These are phyloP conservation scores for Quercus mongolica DNA, from an alignment of 306 rosid genomes.

Conservation along the genomic window DNA sequence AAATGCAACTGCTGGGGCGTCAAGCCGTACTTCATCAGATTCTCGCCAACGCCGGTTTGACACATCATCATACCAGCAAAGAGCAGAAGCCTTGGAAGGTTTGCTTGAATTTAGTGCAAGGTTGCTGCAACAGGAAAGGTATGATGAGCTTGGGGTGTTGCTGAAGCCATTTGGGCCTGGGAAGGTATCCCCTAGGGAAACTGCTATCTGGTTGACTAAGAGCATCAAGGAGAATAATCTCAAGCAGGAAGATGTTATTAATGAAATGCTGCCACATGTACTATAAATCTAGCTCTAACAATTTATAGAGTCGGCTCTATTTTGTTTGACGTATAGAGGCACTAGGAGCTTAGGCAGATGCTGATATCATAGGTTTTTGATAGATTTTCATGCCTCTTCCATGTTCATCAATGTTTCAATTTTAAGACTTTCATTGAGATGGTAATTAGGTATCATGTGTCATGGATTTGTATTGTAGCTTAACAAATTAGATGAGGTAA, in stretches of 20 bases:
- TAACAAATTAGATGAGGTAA: background rate
- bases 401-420: background rate
- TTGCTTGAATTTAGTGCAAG: conserved; percentile 97
- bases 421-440: background rate
- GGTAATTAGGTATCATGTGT: conserved; percentile 1
- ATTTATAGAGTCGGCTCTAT: conserved; percentile 19
- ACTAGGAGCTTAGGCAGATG: conserved; percentile 36
- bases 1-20: conserved; percentile 95
- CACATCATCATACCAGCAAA: conserved; percentile 72
- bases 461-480: no score
- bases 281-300: conserved; percentile 21
- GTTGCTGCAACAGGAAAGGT: conserved; percentile 78
- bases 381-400: background rate
- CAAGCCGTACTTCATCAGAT: conserved; percentile 82
- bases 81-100: conserved; percentile 99
- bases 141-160: conserved; percentile 94
- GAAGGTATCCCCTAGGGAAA: conserved; percentile 95
- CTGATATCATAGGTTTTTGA: conserved; percentile 33
- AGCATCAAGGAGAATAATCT: conserved; percentile 77
- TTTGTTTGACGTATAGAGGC: conserved; percentile 23
- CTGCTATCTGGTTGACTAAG: conserved; percentile 97
- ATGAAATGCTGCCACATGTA: conserved; percentile 27
- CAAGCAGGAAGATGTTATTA: conserved; percentile 45
- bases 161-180: conserved; percentile 95
- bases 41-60: conserved; percentile 59